phyloP scores from a whole-genome alignment of 768 basidiomycete species.

The Pisolithus marmoratus region DNA sequence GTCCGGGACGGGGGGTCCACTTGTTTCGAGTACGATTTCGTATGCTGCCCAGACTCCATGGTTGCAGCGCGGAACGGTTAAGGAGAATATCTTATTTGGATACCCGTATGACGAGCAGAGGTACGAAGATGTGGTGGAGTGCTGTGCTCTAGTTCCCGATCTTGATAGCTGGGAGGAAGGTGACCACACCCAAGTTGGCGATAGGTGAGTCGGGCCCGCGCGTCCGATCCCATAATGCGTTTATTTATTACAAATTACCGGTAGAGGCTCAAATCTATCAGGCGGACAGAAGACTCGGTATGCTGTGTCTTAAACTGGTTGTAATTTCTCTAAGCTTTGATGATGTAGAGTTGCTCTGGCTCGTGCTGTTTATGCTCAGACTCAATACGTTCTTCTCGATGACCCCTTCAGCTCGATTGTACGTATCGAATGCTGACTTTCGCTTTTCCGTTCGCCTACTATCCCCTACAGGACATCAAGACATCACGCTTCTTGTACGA shows the following conservation, averaged over 20 bases:
- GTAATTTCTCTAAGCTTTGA: constrained; percentile 1
- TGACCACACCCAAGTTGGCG: constrained; percentile 18
- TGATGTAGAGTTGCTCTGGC: constrained; percentile 67
- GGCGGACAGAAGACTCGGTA: constrained; percentile 82
- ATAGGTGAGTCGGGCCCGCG: constrained; percentile 16
- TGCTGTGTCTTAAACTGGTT: constrained; percentile 4
- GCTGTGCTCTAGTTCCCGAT: constrained; percentile 43
- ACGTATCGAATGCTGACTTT: constrained; percentile 22
- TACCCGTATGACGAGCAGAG: constrained; percentile 34
- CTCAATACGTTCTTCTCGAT: constrained; percentile 68
- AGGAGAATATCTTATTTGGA: constrained; percentile 60
- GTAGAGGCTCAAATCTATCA: constrained; percentile 65
- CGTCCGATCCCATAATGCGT: not conserved
- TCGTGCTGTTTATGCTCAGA: constrained; percentile 72
- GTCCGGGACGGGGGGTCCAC: constrained; percentile 47
- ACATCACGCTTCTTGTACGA: constrained; percentile 61
- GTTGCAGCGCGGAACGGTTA: constrained; percentile 43
- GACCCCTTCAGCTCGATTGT: constrained; percentile 82
- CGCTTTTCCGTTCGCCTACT: not conserved
- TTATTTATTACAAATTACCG: not conserved
- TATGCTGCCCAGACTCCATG: constrained; percentile 48
- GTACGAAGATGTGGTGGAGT: constrained; percentile 36
- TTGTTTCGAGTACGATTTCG: constrained; percentile 42
- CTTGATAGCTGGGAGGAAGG: constrained; percentile 41
- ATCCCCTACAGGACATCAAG: constrained; percentile 51